Evolutionary conservation across 768 basidiomycete genomes (phyloP).

Genomic region (Trametes maxima): DNA sequence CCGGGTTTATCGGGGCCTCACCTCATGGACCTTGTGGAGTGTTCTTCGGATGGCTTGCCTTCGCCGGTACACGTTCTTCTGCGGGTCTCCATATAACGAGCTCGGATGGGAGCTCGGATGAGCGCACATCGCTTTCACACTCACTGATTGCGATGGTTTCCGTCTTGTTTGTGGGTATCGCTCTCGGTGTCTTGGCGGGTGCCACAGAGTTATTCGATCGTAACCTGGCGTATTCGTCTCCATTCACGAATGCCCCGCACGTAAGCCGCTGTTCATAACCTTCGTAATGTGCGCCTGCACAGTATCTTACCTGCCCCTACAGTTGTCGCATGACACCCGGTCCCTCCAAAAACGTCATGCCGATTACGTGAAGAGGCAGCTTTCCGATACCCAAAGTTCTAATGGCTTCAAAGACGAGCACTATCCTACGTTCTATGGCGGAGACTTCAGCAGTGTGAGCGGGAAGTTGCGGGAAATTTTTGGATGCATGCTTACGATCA

Average conservation of each 20-base stretch:
- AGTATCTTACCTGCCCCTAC: neutral
- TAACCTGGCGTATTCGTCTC: slow-evolving; percentile 20
- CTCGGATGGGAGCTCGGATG: neutral
- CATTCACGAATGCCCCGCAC: slow-evolving; percentile 11
- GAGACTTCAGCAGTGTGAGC: slow-evolving; percentile 50
- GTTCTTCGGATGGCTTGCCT: neutral
- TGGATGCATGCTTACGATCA: neutral
- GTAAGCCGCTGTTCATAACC: neutral
- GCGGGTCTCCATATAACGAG: neutral
- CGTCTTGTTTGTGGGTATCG: neutral
- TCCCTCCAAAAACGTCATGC: slow-evolving; percentile 41
- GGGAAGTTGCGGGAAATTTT: neutral
- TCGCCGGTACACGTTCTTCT: slow-evolving; percentile 2
- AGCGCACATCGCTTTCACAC: neutral
- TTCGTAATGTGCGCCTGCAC: neutral
- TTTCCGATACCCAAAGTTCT: slow-evolving; percentile 26
- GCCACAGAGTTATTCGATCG: slow-evolving; percentile 25
- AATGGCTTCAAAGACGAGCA: slow-evolving; percentile 43
- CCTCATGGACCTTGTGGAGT: neutral
- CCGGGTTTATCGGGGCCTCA: neutral
- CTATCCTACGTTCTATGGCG: slow-evolving; percentile 52
- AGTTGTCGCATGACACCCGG: slow-evolving; percentile 45
- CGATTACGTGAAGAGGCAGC: slow-evolving; percentile 33
- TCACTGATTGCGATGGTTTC: slow-evolving; percentile 6
- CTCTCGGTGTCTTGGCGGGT: slow-evolving; percentile 12